Conservation (phyloP, 208 protist species). For the Herpetomonas tarakana region DNA sequence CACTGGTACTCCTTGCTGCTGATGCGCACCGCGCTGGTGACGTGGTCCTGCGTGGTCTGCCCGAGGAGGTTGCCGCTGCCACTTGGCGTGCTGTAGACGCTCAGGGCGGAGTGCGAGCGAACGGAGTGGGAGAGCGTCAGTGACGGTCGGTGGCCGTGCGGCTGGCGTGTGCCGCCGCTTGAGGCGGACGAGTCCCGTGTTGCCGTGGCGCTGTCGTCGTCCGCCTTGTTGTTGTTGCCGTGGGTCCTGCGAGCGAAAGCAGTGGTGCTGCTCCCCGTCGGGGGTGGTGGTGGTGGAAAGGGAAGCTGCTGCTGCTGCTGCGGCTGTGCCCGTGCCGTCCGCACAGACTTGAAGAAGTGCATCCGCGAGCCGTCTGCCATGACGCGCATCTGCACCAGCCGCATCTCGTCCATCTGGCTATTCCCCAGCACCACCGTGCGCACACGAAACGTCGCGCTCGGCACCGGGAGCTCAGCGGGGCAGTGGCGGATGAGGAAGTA, state of each 20-base stretch:
- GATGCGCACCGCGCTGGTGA: constrained; percentile 59
- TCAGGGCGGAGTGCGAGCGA: constrained; percentile 3
- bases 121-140: not conserved
- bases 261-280: not conserved
- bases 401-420: constrained; percentile 60
- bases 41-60: constrained; percentile 18
- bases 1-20: constrained; percentile 72
- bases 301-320: not conserved
- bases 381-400: constrained; percentile 41
- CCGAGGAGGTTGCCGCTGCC: not conserved
- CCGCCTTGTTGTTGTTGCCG: constrained; percentile 2
- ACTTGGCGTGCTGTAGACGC: not conserved
- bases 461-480: constrained; percentile 26
- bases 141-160: not conserved
- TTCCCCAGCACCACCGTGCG: constrained; percentile 55
- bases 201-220: too few species aligned
- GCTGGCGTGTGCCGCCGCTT: not conserved
- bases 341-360: constrained; percentile 65
- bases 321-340: not conserved
- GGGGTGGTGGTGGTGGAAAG: not conserved
- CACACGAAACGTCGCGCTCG: constrained; percentile 34
- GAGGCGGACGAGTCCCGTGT: not conserved
- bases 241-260: constrained; percentile 4
- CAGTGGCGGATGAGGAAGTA: constrained; percentile 47
- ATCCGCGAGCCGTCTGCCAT: constrained; percentile 51